Base-by-base conservation (phyloP, 352 stramenopile genomes). In the Phytophthora pini region DNA sequence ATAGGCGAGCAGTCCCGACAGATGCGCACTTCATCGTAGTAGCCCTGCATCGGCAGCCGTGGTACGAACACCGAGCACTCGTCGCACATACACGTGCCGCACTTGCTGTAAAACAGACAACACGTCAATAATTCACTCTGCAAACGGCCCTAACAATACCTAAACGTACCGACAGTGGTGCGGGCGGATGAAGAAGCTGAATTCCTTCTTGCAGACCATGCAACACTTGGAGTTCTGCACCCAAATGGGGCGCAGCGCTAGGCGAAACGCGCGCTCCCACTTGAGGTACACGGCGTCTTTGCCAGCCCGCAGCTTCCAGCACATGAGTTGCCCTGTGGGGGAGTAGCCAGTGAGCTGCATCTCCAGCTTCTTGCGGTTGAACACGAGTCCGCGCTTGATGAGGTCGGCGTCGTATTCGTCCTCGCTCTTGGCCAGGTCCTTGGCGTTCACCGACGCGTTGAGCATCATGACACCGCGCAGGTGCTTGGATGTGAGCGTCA, bases 401-500 rank as follows among this genome's bases (percentile, higher is more conserved):
- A 85, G 74, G 26, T 88, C 79, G 40, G 72, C 70, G 47, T 89
- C 81, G 69, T 89, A 88, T 60, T 92, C 84, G 53, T 90, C 85
- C 34, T 93, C 85, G 45, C 72, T 80, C 56, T 82, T 84, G 47
- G 76, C 68, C 40, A 86, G 43, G 24, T 93, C 82, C 43, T 90
- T 89, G 49, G 74, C 70, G 67, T 88, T 88, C 10, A 90, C 69
- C 24, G 84, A 91, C 49, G 82, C 83, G 41, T 90, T 89, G 17
- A 95, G 79, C 76, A 93, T 90, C 82, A 95, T 95, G 44, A 93
- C 82, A 29, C 87, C 87, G 24, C 87, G 87, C 56, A 95, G 49
- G 49, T 95, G 76, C 61, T 93, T 80, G 29, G 76, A 75, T 22
- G 87, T 93, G 55, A 93, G 82, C 54, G 84, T 93, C 4, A 93